Evolutionary conservation across 345 rosid genomes (phyloP), one percentile per base, ranked within the genome.

Genomic region (Salix suchowensis): DNA sequence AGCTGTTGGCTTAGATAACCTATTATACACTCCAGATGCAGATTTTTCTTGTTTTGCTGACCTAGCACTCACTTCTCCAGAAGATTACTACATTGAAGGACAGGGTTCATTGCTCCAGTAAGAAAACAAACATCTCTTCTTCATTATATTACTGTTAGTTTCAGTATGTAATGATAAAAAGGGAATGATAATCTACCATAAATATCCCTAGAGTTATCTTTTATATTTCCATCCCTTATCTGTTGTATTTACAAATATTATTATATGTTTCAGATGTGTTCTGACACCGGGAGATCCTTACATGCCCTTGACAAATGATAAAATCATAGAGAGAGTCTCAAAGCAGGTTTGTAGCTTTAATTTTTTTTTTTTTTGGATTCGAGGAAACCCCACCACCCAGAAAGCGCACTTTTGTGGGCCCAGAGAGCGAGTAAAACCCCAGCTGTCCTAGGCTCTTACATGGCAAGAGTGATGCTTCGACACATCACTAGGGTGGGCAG

Each of bases 1-100:
- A 86, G 96, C 99, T 48, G 77, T 82, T 10, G 99, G 99, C 68
- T 75, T 96, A 72, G 97, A 96, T 87, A 96, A 96, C 82, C 97
- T 96, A 79, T 91, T 96, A 23, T 93, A 96, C 78, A 96, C 97
- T 66, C 96, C 97, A 70, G 98, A 96, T 91, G 99, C 98, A 24
- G 98, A 96, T 87, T 96, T 96, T 86, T 96, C 99, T 5, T 93
- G 99, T 76, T 96, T 96, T 69, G 95, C 99, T 4, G 99, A 96
- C 85, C 86, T 96, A 46, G 98, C 99, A 13, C 92, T 96, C 23
- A 70, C 94, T 37, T 96, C 98, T 13, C 98, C 99, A 0, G 95
- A 90, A 76, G 97, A 96, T 86, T 92, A 93, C 89, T 92, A 92
- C 85, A 89, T 91, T 5, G 97, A 93, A 76, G 99, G 98, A 79